A percentile compares a stretch with the other conserved stretches of the same genome.
Evolutionary conservation across 352 stramenopile genomes (phyloP).

Genomic region (Phytophthora pisi): DNA sequence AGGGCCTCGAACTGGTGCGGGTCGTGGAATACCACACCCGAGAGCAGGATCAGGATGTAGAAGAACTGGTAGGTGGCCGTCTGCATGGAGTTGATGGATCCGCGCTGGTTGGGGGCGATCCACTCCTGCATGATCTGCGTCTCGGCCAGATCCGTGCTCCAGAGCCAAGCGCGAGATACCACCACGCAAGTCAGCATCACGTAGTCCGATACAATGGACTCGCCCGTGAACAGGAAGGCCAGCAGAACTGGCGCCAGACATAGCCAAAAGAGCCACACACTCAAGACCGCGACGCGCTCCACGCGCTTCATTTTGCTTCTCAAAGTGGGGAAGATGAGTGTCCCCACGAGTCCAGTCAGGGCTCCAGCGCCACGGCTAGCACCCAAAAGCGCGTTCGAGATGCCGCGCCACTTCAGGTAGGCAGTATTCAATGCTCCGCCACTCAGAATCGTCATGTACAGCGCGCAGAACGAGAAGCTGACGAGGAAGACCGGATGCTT

Average conservation of each 20-base stretch:
- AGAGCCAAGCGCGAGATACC: slow-evolving; percentile 61
- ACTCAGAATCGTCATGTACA: slow-evolving; percentile 69
- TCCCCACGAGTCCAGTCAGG: slow-evolving; percentile 54
- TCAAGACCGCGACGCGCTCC: slow-evolving; percentile 54
- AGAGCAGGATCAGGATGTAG: slow-evolving; percentile 59
- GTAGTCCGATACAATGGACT: slow-evolving; percentile 59
- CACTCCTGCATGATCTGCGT: slow-evolving; percentile 80
- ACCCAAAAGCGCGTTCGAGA: slow-evolving; percentile 56
- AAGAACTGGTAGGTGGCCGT: slow-evolving; percentile 69
- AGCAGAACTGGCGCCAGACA: slow-evolving; percentile 48
- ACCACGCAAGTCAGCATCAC: slow-evolving; percentile 56
- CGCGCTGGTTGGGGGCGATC: slow-evolving; percentile 55
- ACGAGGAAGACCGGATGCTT: slow-evolving; percentile 61
- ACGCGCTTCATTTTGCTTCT: slow-evolving; percentile 37
- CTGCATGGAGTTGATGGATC: slow-evolving; percentile 72
- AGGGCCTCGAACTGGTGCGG: slow-evolving; percentile 62
- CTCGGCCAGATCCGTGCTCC: slow-evolving; percentile 62
- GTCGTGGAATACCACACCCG: slow-evolving; percentile 58
- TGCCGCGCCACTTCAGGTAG: slow-evolving; percentile 69
- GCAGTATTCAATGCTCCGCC: slow-evolving; percentile 55
- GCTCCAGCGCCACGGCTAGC: slow-evolving; percentile 50
- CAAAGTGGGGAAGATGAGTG: slow-evolving; percentile 50
- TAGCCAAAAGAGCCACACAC: slow-evolving; percentile 70
- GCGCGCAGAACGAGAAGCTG: slow-evolving; percentile 55
- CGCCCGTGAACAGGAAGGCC: slow-evolving; percentile 46